Conservation (phyloP, 257 asterid species). For the Catharanthus roseus region DNA sequence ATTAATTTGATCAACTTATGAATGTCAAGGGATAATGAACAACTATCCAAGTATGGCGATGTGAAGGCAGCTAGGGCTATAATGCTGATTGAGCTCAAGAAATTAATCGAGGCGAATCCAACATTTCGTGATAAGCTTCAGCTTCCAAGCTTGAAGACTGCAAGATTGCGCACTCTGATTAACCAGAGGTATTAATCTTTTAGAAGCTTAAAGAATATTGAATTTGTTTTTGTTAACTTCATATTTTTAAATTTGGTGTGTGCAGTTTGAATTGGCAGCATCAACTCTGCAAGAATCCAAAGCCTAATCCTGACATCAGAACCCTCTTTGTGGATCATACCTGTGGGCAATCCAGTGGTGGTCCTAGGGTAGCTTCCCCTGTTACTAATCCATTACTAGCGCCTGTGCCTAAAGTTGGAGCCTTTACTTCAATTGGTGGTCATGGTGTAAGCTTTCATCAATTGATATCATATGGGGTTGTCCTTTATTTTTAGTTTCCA, state of each 20-base stretch:
- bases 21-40: constrained; percentile 48
- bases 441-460: constrained; percentile 38
- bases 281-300: constrained; percentile 55
- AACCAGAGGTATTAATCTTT: constrained; percentile 43
- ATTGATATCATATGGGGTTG: too few relatives aligned
- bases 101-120: constrained; percentile 50
- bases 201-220: too few relatives aligned
- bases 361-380: constrained; percentile 42
- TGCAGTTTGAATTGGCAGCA: constrained; percentile 72
- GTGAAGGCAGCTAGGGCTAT: constrained; percentile 47
- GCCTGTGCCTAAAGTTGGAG: constrained; percentile 38
- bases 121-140: constrained; percentile 57
- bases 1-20: constrained; percentile 11
- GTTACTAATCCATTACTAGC: constrained; percentile 34
- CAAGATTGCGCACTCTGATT: constrained; percentile 53
- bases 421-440: constrained; percentile 42
- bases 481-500: constrained; percentile 3
- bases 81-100: constrained; percentile 46
- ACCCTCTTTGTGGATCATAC: constrained; percentile 54
- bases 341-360: constrained; percentile 43
- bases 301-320: constrained; percentile 51
- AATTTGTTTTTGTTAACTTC: too few relatives aligned
- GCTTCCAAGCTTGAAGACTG: constrained; percentile 41
- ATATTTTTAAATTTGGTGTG: too few relatives aligned
- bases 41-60: constrained; percentile 49